Base-by-base conservation (phyloP, 345 rosid genomes). In the Rhodomyrtus tomentosa region DNA sequence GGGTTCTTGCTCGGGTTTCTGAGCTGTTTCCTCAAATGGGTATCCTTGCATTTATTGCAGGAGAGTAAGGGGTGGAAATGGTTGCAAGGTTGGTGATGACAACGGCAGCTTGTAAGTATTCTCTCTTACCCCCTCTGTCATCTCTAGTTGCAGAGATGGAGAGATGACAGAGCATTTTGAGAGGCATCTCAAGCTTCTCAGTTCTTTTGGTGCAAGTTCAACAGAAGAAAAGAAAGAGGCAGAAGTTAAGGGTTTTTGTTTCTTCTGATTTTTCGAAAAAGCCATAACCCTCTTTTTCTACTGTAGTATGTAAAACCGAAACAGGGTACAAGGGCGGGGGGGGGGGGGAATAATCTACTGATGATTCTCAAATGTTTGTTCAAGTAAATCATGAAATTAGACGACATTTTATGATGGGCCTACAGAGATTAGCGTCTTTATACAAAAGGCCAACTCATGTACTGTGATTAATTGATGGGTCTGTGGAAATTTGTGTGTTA, bases 31-130 rank as follows among this genome's bases (percentile, higher is more conserved):
- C 81, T 54, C 32, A 82, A 68, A 82, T 86, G 76, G 82, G 48
- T 72, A 21, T 45, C 49, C 62, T 72, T 72, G 52, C 40, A 54
- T 85, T 81, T 89, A 81, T 84, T 90, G 89, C 94, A 97, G 99
- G 92, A 91, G 99, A 89, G 95, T 97, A 81, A 94, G 99, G 87
- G 98, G 98, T 83, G 99, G 98, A 50, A 97, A 94, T 92, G 95
- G 98, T 74, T 94, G 98, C 95, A 97, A 97, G 94, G 95, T 94
- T 87, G 98, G 99, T 74, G 99, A 97, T 62, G 98, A 97, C 86
- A 97, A 93, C 88, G 99, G 99, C 87, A 95, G 96, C 94, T 93
- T 97, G 99, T 97, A 90, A 95, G 99, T 93, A 53, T 58, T 52
- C 80, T 45, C 49, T 58, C n/a, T 90, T 48, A 68, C 51, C 32